phyloP scores from a whole-genome alignment of 2,329 filamentous ascomycete species.

The Colletotrichum falcatum region DNA sequence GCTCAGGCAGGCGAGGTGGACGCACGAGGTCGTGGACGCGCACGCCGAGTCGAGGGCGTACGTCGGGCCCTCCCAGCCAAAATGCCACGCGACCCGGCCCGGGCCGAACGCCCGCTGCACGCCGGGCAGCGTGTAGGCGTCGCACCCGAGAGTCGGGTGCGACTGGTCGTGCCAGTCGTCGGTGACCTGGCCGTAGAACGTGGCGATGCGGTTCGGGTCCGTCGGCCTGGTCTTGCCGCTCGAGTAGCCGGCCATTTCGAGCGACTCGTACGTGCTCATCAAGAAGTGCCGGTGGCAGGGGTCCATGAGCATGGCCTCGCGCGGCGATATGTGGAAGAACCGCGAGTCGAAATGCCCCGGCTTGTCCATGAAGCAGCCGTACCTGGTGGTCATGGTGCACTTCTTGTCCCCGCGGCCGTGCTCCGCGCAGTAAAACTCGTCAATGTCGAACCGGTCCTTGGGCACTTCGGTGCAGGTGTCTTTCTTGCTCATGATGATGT shows the following conservation, averaged over 20 bases:
- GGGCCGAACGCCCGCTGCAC: too few species aligned
- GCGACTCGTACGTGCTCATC: constrained; percentile 49
- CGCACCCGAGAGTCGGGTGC: not conserved
- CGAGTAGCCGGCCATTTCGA: constrained; percentile 45
- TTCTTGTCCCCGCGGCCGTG: not conserved
- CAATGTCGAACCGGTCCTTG: not conserved
- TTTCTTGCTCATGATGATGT: not conserved
- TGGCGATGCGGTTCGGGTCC: constrained; percentile 44
- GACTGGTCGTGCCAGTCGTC: not conserved
- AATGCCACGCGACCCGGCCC: constrained; percentile 50
- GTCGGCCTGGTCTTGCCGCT: constrained; percentile 30
- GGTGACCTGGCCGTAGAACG: not conserved
- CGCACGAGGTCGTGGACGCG: constrained; percentile 46
- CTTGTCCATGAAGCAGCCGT: constrained; percentile 41
- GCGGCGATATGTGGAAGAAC: constrained; percentile 53
- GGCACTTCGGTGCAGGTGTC: not conserved
- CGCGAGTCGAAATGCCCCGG: constrained; percentile 50
- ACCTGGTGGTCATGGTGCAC: not conserved
- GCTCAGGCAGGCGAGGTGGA: constrained; percentile 50
- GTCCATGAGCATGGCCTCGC: constrained; percentile 48
- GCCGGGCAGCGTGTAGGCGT: not conserved
- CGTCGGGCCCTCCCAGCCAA: constrained; percentile 51
- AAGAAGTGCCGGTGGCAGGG: constrained; percentile 48
- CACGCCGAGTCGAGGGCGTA: constrained; percentile 53
- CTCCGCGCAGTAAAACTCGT: not conserved